Evolutionary conservation across 495 filamentous ascomycete genomes (phyloP), one percentile per base, ranked within the genome.

Genomic region (Cladorrhinum samala): DNA sequence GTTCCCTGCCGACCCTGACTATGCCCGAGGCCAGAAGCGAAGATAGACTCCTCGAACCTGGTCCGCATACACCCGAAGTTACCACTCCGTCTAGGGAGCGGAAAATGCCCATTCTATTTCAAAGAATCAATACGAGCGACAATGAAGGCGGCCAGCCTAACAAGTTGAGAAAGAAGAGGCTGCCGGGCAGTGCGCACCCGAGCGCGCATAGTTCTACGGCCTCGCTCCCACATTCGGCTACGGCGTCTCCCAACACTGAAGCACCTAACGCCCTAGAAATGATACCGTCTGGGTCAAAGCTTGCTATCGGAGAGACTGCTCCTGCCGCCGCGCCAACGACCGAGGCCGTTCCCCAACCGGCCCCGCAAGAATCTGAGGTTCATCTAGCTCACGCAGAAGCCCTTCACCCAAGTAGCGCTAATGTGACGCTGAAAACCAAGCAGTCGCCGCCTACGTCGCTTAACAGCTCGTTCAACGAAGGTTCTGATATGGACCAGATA

Each of bases 131-230:
- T 2, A 73, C 68, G 16, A 75, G 76, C 41, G 77, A 73, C 17
- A 88, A 88, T 25, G 74, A 75, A 37, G 80, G 77, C 50, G 81
- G 86, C 42, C 83, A 84, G 62, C 86, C 88, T 2, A 95, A 94
- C 55, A 92, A 92, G 67, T 68, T 96, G 56, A 83, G 79, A 63
- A 96, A 96, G 70, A 91, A 87, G 70, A 79, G 85, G 37, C 72
- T 87, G 23, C 83, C 84, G 1, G 82, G 83, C 16, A 87, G 85
- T 60, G 74, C 83, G 16, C 89, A 87, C 57, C 83, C 79, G 24
- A 94, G 90, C 59, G 89, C 91, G 1, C 88, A 95, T 53, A 93
- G 88, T 54, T 96, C 91, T 6, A 83, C 82, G 6, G 78, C 84
- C 1, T 95, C 90, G 2, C 70, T 96, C 14, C 75, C 80, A 25